These are phyloP conservation scores for Microsporum canis DNA, from an alignment of 2,329 filamentous ascomycete genomes.

Conservation along the genomic window DNA sequence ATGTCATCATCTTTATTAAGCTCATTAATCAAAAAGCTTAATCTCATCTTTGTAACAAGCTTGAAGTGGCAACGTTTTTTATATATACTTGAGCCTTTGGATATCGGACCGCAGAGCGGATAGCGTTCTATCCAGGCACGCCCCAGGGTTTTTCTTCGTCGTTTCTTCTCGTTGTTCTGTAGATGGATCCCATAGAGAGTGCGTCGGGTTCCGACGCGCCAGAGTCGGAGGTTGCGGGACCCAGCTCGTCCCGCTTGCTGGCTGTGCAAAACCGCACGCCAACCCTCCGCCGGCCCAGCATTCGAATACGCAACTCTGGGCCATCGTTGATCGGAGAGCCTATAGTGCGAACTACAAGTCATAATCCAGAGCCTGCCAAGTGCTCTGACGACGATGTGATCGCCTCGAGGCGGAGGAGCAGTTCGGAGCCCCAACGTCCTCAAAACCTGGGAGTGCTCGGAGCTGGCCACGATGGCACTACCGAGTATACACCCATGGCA, in stretches of 20 bases:
- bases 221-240: not conserved
- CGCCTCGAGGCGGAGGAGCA: slow-evolving; percentile 29
- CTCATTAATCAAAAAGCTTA: not conserved
- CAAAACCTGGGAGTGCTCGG: slow-evolving; percentile 23
- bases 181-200: not conserved
- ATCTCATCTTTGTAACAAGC: not conserved
- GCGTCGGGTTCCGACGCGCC: not conserved
- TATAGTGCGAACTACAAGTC: not conserved
- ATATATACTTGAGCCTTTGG: not conserved
- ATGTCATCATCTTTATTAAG: too few relatives aligned
- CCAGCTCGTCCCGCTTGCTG: not conserved
- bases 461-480: slow-evolving; percentile 16
- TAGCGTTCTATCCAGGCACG: not conserved
- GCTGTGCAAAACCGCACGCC: not conserved
- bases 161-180: not conserved
- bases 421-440: slow-evolving; percentile 29
- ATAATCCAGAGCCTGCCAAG: not conserved
- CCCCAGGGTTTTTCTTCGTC: not conserved
- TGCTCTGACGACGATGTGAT: not conserved
- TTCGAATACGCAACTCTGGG: slow-evolving; percentile 10
- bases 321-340: not conserved
- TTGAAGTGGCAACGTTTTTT: not conserved
- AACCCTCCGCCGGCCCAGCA: slow-evolving; percentile 14
- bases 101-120: not conserved
- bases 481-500: slow-evolving; percentile 20